Evolutionary conservation across 345 rosid species (phyloP), one percentile per base, ranked within the genome.

Genomic region (Tarenaya hassleriana): DNA sequence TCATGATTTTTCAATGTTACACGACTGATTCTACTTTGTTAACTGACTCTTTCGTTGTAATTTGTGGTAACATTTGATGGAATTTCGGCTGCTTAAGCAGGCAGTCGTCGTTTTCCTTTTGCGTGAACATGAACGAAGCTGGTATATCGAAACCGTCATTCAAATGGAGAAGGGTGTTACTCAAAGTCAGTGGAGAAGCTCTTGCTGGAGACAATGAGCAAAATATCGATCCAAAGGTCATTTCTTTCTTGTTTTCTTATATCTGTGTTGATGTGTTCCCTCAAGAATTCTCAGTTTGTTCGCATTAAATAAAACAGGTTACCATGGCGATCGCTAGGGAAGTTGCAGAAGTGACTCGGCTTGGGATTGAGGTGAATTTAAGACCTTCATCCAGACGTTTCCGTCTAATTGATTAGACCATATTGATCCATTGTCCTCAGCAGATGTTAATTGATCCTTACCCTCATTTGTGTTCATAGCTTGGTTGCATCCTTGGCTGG

Each of bases 151-250:
- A 71, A 8, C 75, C 77, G 41, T 73, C 94, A 35, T 62, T 56
- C 65, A 91, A 71, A 67, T 91, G 98, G 96, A 82, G 48, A 66
- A 87, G 96, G 72, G 98, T 84, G 54, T 78, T 87, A 75, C 96
- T 91, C 58, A 91, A 91, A 76, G 98, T 87, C 35, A 91, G 94
- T 45, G 96, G 94, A 54, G 96, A 91, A 81, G 98, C 98, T 52
- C 96, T 91, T 56, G 95, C 95, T 0, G 96, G 98, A 24, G 95
- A 91, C 64, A 74, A 65, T 16, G 20, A 55, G 10, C 95, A 91
- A 64, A 87, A 87, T 46, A 87, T 91, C 34, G 95, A 84, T 56
- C 96, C 95, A 2, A 91, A 87, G 92, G 98, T 86, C 70, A 40
- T 35, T 43, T 1, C 50, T 2, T 37, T 47, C 16, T 16, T 34